Conservation (phyloP, 2,329 filamentous ascomycete genomes). For the Penicillium sclerotiorum region DNA sequence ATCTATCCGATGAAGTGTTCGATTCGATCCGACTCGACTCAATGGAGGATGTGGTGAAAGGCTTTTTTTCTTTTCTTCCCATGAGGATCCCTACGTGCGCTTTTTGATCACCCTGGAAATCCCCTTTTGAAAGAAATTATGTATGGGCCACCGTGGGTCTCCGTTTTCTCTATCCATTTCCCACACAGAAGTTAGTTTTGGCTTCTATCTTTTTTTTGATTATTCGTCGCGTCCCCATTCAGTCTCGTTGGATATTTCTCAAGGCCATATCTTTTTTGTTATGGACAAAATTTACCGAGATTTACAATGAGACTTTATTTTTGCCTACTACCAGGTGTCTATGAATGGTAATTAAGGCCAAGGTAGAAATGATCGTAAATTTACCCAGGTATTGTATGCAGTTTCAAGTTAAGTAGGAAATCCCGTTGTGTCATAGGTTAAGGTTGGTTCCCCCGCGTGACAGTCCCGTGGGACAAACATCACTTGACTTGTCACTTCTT, state of each 20-base stretch:
- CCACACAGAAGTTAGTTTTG: slow-evolving; percentile 8
- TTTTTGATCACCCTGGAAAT: slow-evolving; percentile 11
- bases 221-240: not conserved
- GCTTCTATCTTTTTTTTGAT: not conserved
- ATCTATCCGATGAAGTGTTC: slow-evolving; percentile 15
- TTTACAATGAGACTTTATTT: not conserved
- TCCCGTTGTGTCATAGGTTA: no score
- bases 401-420: no score
- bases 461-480: slow-evolving; percentile 13
- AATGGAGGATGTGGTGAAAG: slow-evolving; percentile 14
- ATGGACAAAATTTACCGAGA: not conserved
- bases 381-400: no score
- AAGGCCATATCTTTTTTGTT: no score
- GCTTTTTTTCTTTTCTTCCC: not conserved
- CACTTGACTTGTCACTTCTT: slow-evolving; percentile 19
- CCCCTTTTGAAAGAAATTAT: slow-evolving; percentile 4
- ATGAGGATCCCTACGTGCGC: not conserved
- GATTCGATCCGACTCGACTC: slow-evolving; percentile 14
- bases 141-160: not conserved
- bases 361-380: not conserved
- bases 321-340: not conserved
- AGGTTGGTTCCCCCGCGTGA: slow-evolving; percentile 26
- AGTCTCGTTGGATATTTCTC: no score
- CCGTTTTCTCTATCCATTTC: not conserved
- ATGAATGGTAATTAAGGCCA: no score